Evolutionary conservation across 345 rosid genomes (phyloP), one percentile per base, ranked within the genome.

Genomic region (Adansonia digitata): DNA sequence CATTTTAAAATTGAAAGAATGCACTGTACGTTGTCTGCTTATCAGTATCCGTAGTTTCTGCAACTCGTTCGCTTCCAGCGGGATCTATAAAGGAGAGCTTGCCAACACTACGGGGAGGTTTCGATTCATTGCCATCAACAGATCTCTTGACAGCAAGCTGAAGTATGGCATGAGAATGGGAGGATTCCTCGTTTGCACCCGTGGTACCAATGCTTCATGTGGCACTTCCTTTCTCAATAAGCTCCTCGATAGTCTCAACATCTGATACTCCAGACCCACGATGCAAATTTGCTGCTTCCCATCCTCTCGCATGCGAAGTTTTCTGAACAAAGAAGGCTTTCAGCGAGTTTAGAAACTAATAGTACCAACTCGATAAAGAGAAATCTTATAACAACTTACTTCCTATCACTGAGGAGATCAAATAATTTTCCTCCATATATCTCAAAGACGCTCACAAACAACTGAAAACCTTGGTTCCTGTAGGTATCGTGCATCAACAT

Each of bases 21-120:
- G 13, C 59, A 73, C n/a, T 46, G 67, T 81, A 90, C 98, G 97
- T 91, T 2, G 98, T 94, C 84, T 90, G 97, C 77, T 92, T 94
- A 81, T 94, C 98, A 74, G 92, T 94, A 83, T 94, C 98, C 37
- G 98, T 94, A 65, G 98, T 94, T 83, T 94, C 98, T 22, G 98
- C 98, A 77, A 97, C 98, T 49, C 98, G 98, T 79, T 94, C 98
- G 84, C 98, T 94, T 86, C 98, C 98, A 66, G 98, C 98, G 71
- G 92, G 94, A 86, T 94, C 98, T 60, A 94, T 94, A 80, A 94
- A 94, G 70, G 98, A 94, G 56, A 94, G 98, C 80, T 94, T 94
- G 61, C 98, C 98, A 77, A 94, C 91, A 15, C 87, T 82, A 76
- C 94, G 97, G 15, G 94, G 91, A 72, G 97, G 97, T 86, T 94